Conservation (phyloP, 2,329 filamentous ascomycete genomes). For the Penicillium palitans region DNA sequence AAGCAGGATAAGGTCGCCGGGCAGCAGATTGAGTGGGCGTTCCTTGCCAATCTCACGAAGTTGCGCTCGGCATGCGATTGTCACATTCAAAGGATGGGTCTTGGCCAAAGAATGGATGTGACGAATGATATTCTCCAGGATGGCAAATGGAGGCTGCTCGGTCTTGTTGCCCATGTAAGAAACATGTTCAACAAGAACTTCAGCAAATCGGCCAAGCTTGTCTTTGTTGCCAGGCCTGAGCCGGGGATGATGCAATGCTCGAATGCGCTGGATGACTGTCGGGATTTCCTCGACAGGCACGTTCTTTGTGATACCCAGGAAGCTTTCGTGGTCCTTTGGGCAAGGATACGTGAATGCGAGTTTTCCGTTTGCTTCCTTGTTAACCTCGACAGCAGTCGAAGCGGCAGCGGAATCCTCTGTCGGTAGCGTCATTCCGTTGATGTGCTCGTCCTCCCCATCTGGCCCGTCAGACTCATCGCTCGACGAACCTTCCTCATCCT, state of each 20-base stretch:
- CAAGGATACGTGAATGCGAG: constrained; percentile 85
- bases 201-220: constrained; percentile 63
- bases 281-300: constrained; percentile 68
- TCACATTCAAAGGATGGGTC: constrained; percentile 75
- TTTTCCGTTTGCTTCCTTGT: constrained; percentile 46
- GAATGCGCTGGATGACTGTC: constrained; percentile 81
- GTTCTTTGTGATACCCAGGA: constrained; percentile 64
- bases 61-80: constrained; percentile 73
- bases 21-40: constrained; percentile 52
- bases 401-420: constrained; percentile 21
- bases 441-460: constrained; percentile 66
- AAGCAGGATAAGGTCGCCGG: constrained; percentile 79
- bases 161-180: constrained; percentile 55
- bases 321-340: constrained; percentile 72
- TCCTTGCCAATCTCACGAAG: constrained; percentile 59
- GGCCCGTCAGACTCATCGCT: constrained; percentile 45
- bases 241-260: constrained; percentile 88
- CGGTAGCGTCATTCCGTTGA: constrained; percentile 61
- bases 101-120: constrained; percentile 93
- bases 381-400: constrained; percentile 44
- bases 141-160: constrained; percentile 59
- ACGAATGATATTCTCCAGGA: constrained; percentile 77
- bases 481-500: constrained; percentile 59
- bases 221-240: constrained; percentile 81
- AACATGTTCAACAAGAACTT: constrained; percentile 56